Evolutionary conservation across 192 early-diverging fungal species (phyloP).

Genomic region (Backusella australiensis): DNA sequence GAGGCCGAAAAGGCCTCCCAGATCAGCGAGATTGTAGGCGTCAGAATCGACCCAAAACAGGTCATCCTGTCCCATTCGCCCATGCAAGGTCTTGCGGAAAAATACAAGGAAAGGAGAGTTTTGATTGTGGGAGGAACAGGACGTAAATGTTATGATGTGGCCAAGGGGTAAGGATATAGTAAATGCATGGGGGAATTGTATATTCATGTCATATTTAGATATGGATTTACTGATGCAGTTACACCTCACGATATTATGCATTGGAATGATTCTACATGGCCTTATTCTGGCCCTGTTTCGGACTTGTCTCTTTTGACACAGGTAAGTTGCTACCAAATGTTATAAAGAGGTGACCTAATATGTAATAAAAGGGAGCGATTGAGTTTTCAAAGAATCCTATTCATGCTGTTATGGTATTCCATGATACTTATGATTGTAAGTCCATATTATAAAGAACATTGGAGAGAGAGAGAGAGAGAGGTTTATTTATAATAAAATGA

Average conservation of each 20-base stretch:
- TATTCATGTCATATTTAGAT: conserved; percentile 18
- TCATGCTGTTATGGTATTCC: conserved; percentile 76
- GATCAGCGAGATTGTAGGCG: conserved; percentile 54
- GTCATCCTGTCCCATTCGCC: conserved; percentile 87
- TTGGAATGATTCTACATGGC: conserved; percentile 67
- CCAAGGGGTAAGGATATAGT: conserved; percentile 52
- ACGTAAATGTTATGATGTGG: conserved; percentile 60
- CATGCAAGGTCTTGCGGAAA: conserved; percentile 63
- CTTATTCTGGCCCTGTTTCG: conserved; percentile 43
- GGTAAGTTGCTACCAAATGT: conserved; percentile 6
- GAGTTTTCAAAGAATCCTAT: conserved; percentile 53
- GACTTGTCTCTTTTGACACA: conserved; percentile 12
- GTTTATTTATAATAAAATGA: neutral
- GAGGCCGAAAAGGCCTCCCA: conserved; percentile 72
- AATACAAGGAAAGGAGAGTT: conserved; percentile 62
- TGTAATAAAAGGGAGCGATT: neutral
- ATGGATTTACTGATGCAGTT: conserved; percentile 71
- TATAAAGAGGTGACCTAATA: neutral
- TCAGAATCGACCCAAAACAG: conserved; percentile 57
- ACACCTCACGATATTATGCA: conserved; percentile 66
- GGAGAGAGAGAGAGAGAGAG: too few species aligned
- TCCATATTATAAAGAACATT: neutral
- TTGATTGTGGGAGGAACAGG: conserved; percentile 72
- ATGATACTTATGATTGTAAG: conserved; percentile 80
- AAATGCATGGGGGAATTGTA: conserved; percentile 32